A percentile compares a stretch with the other conserved stretches of the same genome.
phyloP scores from a whole-genome alignment of 1,284 basidiomycete species.

The Heterobasidion occidentale region DNA sequence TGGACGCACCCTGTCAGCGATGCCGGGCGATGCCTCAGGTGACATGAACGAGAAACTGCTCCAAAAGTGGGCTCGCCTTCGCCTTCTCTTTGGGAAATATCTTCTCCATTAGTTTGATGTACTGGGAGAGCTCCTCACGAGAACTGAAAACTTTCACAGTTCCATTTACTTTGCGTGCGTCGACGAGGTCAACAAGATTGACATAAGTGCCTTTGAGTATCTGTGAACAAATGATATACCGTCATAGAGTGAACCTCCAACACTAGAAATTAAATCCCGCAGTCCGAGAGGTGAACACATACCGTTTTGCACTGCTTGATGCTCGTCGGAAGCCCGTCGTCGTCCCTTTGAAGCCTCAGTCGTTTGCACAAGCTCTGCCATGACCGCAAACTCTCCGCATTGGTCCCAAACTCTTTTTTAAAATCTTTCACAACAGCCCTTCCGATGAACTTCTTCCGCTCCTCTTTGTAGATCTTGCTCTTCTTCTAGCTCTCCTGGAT shows the following conservation, averaged over 20 bases:
- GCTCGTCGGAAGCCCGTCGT: neutral
- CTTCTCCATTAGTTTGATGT: neutral
- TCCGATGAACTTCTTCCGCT: neutral
- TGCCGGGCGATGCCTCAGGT: neutral
- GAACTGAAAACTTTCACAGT: neutral
- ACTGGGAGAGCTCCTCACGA: neutral
- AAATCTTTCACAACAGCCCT: neutral
- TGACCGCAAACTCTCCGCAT: neutral
- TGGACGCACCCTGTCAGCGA: no score
- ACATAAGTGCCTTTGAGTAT: neutral
- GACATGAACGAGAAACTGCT: neutral
- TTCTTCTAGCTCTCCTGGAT: neutral
- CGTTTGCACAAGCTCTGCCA: neutral
- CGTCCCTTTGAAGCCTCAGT: neutral
- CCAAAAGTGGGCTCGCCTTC: neutral
- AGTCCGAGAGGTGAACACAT: neutral
- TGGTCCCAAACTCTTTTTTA: neutral
- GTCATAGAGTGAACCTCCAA: neutral
- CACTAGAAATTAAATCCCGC: no score
- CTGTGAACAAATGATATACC: neutral
- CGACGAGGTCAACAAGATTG: neutral
- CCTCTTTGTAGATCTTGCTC: neutral
- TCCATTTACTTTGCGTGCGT: neutral
- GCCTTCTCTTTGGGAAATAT: neutral
- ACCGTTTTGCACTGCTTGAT: neutral